These are phyloP conservation scores for Vigna trinervia DNA, from an alignment of 306 rosid genomes.

Conservation along the genomic window DNA sequence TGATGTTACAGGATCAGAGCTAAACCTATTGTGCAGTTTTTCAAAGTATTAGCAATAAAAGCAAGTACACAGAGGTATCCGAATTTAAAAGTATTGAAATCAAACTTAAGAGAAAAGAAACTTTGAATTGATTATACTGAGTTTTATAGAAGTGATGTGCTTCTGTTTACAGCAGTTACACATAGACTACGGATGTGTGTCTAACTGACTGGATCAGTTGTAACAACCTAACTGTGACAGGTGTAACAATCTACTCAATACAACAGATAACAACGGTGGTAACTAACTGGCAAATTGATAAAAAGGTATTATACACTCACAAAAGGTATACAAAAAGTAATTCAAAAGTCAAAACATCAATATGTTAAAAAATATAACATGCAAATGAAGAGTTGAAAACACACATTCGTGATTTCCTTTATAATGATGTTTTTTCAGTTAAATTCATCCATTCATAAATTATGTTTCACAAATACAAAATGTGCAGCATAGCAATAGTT, in stretches of 20 bases:
- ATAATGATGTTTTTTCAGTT: slow-evolving; percentile 5
- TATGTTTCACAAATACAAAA: slow-evolving; percentile 29
- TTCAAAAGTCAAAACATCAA: slow-evolving; percentile 22
- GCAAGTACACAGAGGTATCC: slow-evolving; percentile 39
- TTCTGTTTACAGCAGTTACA: too few species aligned
- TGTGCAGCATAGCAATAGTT: slow-evolving; percentile 26
- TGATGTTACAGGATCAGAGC: slow-evolving; percentile 72
- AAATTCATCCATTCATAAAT: slow-evolving; percentile 15
- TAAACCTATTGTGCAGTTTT: slow-evolving; percentile 66
- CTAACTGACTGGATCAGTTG: too few species aligned
- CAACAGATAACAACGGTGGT: too few species aligned
- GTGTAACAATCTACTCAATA: too few species aligned
- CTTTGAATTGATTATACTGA: too few species aligned
- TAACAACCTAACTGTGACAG: too few species aligned
- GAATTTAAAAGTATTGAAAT: slow-evolving; percentile 24
- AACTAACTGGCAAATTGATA: too few species aligned
- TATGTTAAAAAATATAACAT: slow-evolving; percentile 20
- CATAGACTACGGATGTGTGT: too few species aligned
- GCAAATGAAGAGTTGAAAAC: slow-evolving; percentile 29
- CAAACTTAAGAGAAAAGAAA: too few species aligned
- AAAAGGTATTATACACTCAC: too few species aligned
- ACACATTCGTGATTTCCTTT: slow-evolving; percentile 20
- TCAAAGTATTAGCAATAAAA: slow-evolving; percentile 50
- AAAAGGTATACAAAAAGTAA: slow-evolving; percentile 23
- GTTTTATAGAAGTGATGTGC: too few species aligned